Percentiles rank a stretch among this genome's conserved stretches.
phyloP scores from a whole-genome alignment of 2,329 filamentous ascomycete species.

The Didymella pinodella region DNA sequence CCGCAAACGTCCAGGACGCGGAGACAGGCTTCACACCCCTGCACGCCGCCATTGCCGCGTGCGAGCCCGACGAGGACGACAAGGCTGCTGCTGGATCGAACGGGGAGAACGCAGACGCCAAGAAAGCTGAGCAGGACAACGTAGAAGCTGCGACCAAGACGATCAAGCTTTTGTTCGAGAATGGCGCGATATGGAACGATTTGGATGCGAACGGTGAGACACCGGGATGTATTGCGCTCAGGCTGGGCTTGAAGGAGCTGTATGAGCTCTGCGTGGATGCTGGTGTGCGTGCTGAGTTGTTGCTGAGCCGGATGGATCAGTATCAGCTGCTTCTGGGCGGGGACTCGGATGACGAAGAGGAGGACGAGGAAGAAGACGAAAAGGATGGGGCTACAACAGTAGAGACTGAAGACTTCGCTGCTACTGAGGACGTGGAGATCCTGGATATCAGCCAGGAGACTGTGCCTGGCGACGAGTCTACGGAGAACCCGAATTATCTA shows the following conservation, averaged over 20 bases:
- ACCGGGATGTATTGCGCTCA: conserved; percentile 82
- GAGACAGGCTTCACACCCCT: conserved; percentile 86
- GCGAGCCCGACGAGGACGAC: conserved; percentile 55
- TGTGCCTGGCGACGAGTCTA: conserved; percentile 43
- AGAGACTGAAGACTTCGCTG: conserved; percentile 20
- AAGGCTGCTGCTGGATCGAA: conserved; percentile 40
- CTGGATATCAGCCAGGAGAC: conserved; percentile 40
- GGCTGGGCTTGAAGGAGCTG: conserved; percentile 71
- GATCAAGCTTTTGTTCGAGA: conserved; percentile 78
- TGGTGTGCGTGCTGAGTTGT: conserved; percentile 86
- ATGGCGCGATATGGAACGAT: conserved; percentile 98
- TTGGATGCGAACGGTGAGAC: conserved; percentile 87
- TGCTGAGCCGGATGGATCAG: conserved; percentile 81
- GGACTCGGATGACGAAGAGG: conserved; percentile 59
- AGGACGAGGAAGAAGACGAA: conserved; percentile 53
- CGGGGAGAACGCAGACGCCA: conserved; percentile 31
- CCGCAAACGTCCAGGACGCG: conserved; percentile 80
- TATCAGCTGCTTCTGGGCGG: conserved; percentile 76
- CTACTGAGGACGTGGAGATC: conserved; percentile 27
- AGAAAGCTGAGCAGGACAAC: conserved; percentile 47
- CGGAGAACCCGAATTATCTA: conserved; percentile 59
- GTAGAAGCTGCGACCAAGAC: conserved; percentile 69
- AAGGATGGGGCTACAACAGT: neutral
- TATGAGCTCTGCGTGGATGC: conserved; percentile 89
- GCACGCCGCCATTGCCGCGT: conserved; percentile 82